Conservation (phyloP, 495 filamentous ascomycete species). For the Antarctomyces pellizariae region DNA sequence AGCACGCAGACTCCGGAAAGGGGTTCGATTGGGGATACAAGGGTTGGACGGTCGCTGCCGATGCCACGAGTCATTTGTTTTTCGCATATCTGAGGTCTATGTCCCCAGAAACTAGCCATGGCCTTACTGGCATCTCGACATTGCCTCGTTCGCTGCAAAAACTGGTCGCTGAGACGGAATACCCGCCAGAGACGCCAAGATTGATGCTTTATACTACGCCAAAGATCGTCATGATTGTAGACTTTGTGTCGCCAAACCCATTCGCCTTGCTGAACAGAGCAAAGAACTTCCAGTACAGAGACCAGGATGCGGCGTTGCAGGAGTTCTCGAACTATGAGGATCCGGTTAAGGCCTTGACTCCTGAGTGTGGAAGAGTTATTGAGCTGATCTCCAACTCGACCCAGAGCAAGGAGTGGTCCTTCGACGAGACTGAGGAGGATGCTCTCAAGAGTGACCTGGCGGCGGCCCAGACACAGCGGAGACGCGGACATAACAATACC, state of each 20-base stretch:
- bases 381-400: conserved; percentile 73
- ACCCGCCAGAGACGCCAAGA: conserved; percentile 61
- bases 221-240: conserved; percentile 90
- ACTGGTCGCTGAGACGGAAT: conserved; percentile 79
- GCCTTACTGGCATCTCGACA: conserved; percentile 51
- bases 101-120: conserved; percentile 47
- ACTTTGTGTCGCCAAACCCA: conserved; percentile 83
- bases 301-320: conserved; percentile 61
- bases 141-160: conserved; percentile 79
- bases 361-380: conserved; percentile 80
- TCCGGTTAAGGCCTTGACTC: conserved; percentile 66
- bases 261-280: conserved; percentile 79
- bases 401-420: conserved; percentile 70
- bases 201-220: conserved; percentile 61
- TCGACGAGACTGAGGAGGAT: conserved; percentile 46
- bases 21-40: conserved; percentile 95
- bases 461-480: conserved; percentile 9
- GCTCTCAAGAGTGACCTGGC: no score
- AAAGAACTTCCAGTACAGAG: conserved; percentile 84
- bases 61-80: conserved; percentile 90
- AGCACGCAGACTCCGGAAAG: conserved; percentile 58
- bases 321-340: conserved; percentile 77
- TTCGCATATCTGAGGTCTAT: conserved; percentile 89
- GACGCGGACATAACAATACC: conserved; percentile 11
- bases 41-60: conserved; percentile 55